Evolutionary conservation across 768 basidiomycete species (phyloP).

Genomic region (Gloeopeniophorella convolvens): DNA sequence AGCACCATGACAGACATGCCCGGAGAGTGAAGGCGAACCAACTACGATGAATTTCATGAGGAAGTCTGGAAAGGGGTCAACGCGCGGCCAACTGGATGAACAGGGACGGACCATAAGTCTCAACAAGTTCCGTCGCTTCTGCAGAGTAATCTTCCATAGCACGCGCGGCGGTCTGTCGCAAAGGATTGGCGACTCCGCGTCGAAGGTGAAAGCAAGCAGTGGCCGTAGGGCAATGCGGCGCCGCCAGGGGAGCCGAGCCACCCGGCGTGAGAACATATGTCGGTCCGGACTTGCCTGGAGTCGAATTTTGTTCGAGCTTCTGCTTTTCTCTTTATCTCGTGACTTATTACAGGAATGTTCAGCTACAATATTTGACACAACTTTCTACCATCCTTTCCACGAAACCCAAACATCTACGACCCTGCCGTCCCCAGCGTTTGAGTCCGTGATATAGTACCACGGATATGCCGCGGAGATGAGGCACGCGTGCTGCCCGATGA

Average conservation of each 20-base stretch:
- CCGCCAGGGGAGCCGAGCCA: no score
- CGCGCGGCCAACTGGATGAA: not conserved
- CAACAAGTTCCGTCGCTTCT: conserved; percentile 87
- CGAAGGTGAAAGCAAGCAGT: no score
- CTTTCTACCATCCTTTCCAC: conserved; percentile 78
- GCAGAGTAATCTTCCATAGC: conserved; percentile 57
- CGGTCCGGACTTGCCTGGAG: no score
- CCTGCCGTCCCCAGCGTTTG: conserved; percentile 38
- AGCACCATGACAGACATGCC: conserved; percentile 9
- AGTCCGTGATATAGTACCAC: conserved; percentile 82
- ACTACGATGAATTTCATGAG: conserved; percentile 98
- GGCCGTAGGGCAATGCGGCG: no score
- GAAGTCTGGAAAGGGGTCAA: conserved; percentile 57
- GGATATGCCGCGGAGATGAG: conserved; percentile 71
- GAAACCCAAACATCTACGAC: conserved; percentile 84
- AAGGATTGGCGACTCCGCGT: no score
- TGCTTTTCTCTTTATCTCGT: conserved; percentile 5
- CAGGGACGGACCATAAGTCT: conserved; percentile 72
- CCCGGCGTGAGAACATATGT: no score
- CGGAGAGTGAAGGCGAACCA: conserved; percentile 41
- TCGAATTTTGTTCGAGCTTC: no score
- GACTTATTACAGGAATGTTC: no score
- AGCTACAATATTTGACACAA: not conserved
- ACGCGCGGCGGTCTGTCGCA: conserved; percentile 6
- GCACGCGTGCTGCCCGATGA: conserved; percentile 84